phyloP scores from a whole-genome alignment of 2,329 filamentous ascomycete genomes.

The Metarhizium album region DNA sequence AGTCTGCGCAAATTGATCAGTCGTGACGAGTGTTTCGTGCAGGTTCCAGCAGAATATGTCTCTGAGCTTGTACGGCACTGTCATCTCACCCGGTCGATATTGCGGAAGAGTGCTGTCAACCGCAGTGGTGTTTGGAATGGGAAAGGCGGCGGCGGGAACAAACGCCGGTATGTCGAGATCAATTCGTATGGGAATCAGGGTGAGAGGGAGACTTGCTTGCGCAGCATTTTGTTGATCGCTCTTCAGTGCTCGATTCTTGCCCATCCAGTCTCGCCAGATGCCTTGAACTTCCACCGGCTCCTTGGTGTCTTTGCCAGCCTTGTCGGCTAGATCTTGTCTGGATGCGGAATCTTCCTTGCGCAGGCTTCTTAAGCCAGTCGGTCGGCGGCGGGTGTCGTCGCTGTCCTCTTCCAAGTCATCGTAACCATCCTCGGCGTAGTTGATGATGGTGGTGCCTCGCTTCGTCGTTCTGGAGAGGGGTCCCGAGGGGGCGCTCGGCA shows the following conservation, averaged over 20 bases:
- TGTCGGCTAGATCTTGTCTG: conserved; percentile 56
- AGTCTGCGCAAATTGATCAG: conserved; percentile 85
- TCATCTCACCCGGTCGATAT: conserved; percentile 69
- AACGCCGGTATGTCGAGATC: conserved; percentile 84
- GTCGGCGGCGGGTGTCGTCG: conserved; percentile 64
- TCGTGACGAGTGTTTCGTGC: conserved; percentile 86
- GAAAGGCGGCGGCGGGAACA: conserved; percentile 53
- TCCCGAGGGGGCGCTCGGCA: conserved; percentile 56
- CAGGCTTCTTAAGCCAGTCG: conserved; percentile 74
- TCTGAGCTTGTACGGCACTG: conserved; percentile 77
- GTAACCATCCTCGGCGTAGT: conserved; percentile 93
- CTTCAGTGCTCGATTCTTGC: conserved; percentile 49
- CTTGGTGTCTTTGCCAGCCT: conserved; percentile 71
- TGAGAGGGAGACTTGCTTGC: conserved; percentile 70
- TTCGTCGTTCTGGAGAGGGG: conserved; percentile 80
- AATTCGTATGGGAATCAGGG: conserved; percentile 89
- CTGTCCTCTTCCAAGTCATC: conserved; percentile 69
- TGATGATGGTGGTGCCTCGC: conserved; percentile 90
- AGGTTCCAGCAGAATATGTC: conserved; percentile 98
- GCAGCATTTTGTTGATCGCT: conserved; percentile 51
- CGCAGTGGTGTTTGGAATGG: conserved; percentile 48
- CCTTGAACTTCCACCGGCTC: conserved; percentile 76
- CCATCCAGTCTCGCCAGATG: conserved; percentile 94
- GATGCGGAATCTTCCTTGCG: conserved; percentile 62
- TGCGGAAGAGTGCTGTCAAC: conserved; percentile 65